Percentiles rank a stretch among this genome's conserved stretches.
Evolutionary conservation across 805 yeast genomes (phyloP).

Genomic region (Cyberlindnera maclurae): DNA sequence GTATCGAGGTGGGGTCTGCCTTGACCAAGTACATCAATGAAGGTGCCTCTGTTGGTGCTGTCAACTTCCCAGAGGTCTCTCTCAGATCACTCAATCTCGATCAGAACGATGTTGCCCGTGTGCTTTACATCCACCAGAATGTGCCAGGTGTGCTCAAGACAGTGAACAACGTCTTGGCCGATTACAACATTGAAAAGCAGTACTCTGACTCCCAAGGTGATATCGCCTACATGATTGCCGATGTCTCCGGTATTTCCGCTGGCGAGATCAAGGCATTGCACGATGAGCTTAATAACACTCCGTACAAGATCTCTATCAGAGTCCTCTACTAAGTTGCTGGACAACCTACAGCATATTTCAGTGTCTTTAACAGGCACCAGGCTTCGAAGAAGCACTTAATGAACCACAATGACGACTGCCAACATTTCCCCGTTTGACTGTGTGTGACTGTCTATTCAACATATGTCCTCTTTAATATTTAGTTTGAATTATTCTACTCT

Average conservation of each 20-base stretch:
- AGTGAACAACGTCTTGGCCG: constrained; percentile 90
- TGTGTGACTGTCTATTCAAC: constrained; percentile 13
- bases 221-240: constrained; percentile 97
- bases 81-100: constrained; percentile 82
- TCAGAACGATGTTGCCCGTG: constrained; percentile 85
- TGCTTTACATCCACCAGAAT: constrained; percentile 91
- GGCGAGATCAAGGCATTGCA: constrained; percentile 80
- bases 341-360: neutral
- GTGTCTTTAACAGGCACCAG: constrained; percentile 1
- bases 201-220: constrained; percentile 96
- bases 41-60: constrained; percentile 92
- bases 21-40: constrained; percentile 90
- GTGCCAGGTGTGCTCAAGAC: constrained; percentile 98
- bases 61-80: constrained; percentile 97
- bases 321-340: constrained; percentile 56
- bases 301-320: constrained; percentile 86
- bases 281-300: constrained; percentile 81
- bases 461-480: constrained; percentile 7
- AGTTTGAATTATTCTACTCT: too few species aligned
- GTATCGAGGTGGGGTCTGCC: constrained; percentile 87
- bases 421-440: constrained; percentile 1
- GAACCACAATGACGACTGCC: constrained; percentile 1
- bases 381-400: neutral
- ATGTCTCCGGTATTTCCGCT: constrained; percentile 76
- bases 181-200: constrained; percentile 96